Conservation (phyloP, 1,284 basidiomycete genomes). For the Ganoderma boninense region DNA sequence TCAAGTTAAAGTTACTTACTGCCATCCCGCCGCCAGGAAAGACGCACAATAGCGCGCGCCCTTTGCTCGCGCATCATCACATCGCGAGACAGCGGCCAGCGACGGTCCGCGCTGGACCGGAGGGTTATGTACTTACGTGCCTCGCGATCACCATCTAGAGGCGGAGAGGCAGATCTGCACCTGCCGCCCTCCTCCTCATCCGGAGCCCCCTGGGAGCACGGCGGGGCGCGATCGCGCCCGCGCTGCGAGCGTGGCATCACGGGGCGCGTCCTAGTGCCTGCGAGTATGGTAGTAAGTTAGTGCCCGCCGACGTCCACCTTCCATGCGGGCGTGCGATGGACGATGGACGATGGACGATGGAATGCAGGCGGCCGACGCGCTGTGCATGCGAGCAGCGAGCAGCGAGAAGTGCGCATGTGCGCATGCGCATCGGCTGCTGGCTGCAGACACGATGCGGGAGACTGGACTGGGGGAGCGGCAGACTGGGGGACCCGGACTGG, state of each 20-base stretch:
- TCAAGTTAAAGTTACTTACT: too few relatives aligned
- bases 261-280: too few relatives aligned
- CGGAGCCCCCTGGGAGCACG: not conserved
- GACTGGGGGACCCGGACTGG: too few relatives aligned
- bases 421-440: too few relatives aligned
- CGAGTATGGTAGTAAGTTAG: not conserved
- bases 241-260: not conserved
- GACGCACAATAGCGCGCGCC: too few relatives aligned
- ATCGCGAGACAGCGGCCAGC: not conserved
- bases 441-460: not conserved
- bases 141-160: not conserved
- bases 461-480: too few relatives aligned
- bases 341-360: not conserved
- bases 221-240: slow-evolving; percentile 3
- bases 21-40: too few relatives aligned
- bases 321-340: not conserved
- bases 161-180: not conserved
- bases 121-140: not conserved
- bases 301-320: not conserved
- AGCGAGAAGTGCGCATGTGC: too few relatives aligned
- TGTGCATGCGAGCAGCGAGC: too few relatives aligned
- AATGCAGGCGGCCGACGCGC: too few relatives aligned
- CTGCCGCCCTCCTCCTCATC: not conserved
- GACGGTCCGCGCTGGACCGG: not conserved
- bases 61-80: not conserved